Evolutionary conservation across 257 asterid genomes (phyloP).

Genomic region (Fraxinus anomala): DNA sequence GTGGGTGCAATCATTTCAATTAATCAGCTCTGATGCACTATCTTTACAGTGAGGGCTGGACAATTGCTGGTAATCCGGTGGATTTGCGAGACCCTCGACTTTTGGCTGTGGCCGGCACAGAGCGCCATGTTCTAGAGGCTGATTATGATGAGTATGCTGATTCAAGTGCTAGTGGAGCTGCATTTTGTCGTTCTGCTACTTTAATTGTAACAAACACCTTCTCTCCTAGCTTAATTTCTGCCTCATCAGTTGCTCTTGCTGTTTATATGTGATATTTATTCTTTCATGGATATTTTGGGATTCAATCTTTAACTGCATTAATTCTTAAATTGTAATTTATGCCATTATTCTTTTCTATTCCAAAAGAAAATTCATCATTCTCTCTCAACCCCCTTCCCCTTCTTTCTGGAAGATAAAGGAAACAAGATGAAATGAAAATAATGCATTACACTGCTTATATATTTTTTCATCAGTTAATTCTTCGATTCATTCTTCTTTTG

Average conservation of each 20-base stretch:
- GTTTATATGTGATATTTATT: background rate
- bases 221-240: background rate
- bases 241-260: background rate
- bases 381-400: background rate
- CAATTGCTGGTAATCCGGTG: constrained; percentile 42
- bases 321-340: background rate
- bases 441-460: background rate
- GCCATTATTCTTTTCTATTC: background rate
- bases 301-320: background rate
- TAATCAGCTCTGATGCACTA: background rate
- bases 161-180: constrained; percentile 50
- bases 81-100: constrained; percentile 48
- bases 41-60: constrained; percentile 42
- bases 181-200: constrained; percentile 54
- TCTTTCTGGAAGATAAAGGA: too few relatives aligned
- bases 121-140: constrained; percentile 46
- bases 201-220: constrained; percentile 36
- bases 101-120: constrained; percentile 49
- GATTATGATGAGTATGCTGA: constrained; percentile 49
- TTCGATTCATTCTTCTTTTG: background rate
- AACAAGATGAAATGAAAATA: too few relatives aligned
- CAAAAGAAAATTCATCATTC: background rate
- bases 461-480: background rate
- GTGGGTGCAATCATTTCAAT: background rate
- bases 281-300: background rate